Base-by-base conservation (phyloP, 2,329 filamentous ascomycete genomes). In the Fusarium burgessii region DNA sequence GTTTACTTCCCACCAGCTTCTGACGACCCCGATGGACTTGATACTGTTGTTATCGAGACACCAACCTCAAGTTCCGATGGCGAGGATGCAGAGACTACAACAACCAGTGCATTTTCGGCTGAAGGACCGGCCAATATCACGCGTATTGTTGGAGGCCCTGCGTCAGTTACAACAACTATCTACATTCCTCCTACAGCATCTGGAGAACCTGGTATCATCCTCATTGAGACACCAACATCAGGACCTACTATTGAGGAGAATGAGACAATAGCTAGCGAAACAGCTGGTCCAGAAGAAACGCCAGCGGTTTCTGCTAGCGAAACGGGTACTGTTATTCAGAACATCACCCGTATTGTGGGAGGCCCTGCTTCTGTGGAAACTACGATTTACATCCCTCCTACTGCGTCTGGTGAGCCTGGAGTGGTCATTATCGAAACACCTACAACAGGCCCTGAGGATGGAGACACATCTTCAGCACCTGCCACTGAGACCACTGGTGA, bases 371-470 rank as follows among this genome's bases (percentile, higher is more conserved):
- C 60, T 13, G 36, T 55, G 15, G n/a, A 38, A 0, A 55, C 40
- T 0, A 64, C 66, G 0, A 42, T 59, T 7, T 69, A 59, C 2
- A 14, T 64, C 4, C 59, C 66, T 8, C 45, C 65, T 0, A 36
- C 59, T 0, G 43, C 5, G 0, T 38, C 66, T 2, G 32, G 41
- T 0, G 56, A 67, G 1, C 61, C 67, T 0, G 67, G 67, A 8
- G 45, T 52, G 0, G 17, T 70, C 3, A 29, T 70, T 1, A 70
- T 70, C 6, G 41, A 70, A 5, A 70, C 66, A 0, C 66, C 67
- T 4, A 43, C 55, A 7, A 23, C 64, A 2, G 23, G 23, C 7
- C n/a, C n/a, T 1, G 17, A 7, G 13, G 47, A 5, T 0, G 10
- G n/a, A 36, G 2, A 12, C 12, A 38, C 9, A n/a, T 15, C 20